Evolutionary conservation across 225 moss, liverwort and hornwort genomes (phyloP).

Genomic region (Thuidium tamariscinum): DNA sequence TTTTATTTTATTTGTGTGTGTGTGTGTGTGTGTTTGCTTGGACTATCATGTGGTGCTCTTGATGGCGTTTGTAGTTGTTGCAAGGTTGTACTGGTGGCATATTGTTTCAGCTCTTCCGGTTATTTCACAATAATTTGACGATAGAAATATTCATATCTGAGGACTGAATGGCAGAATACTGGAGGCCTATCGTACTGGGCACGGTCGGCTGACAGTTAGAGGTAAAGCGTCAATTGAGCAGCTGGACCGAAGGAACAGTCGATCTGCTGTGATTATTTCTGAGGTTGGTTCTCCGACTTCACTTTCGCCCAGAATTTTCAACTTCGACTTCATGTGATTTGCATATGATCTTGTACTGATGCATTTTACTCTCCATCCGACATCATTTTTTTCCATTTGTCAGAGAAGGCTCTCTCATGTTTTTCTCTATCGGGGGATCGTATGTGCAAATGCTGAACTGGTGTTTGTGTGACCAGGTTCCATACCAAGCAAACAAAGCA

Average conservation of each 20-base stretch:
- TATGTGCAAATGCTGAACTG: not conserved
- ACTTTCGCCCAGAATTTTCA: not conserved
- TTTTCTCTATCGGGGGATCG: not conserved
- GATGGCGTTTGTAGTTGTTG: not conserved
- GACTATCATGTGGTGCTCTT: not conserved
- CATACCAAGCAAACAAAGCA: conserved; percentile 94
- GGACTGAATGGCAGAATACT: conserved; percentile 44
- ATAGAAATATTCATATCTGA: not conserved
- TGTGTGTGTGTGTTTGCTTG: not conserved
- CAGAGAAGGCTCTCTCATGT: not conserved
- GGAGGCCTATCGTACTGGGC: conserved; percentile 85
- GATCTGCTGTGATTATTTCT: conserved; percentile 85
- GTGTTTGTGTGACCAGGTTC: conserved; percentile 49
- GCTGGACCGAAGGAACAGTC: conserved; percentile 71
- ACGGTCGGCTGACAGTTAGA: conserved; percentile 81
- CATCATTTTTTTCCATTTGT: not conserved
- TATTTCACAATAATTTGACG: not conserved
- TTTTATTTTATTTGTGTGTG: not conserved
- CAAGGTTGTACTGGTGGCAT: not conserved
- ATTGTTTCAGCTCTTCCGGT: not conserved
- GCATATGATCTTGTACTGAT: not conserved
- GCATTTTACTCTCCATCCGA: not conserved
- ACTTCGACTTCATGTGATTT: not conserved
- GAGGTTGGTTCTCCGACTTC: conserved; percentile 40
- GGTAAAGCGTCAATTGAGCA: conserved; percentile 87